Base-by-base conservation (phyloP, 768 basidiomycete species). In the Suillus variegatus region DNA sequence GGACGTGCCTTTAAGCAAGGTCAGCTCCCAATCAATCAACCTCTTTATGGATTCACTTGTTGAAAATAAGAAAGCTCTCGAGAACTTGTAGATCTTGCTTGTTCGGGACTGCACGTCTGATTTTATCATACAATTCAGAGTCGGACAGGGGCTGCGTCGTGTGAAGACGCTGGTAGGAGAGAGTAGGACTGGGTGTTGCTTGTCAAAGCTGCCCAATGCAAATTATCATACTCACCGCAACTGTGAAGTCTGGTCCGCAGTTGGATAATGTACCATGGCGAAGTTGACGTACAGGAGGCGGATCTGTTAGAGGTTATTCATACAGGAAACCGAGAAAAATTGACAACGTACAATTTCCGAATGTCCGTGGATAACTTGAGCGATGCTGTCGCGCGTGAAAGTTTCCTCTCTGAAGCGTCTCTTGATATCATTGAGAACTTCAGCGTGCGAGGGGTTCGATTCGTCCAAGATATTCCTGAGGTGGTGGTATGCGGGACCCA, bases 401-500 rank as follows among this genome's bases (percentile, higher is more conserved):
- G 97, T 99, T 81, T 99, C 97, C 76, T 99, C 95, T 68, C 97
- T 87, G 86, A 99, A 97, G 58, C 97, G 84, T 52, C 90, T 89
- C 83, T 98, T 96, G 82, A 99, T 99, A 74, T 94, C 90, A 77
- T 92, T 92, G 60, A 99, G 82, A 14, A 98, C 96, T 70, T 97
- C 94, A 7, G 93, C 95, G 71, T 99, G 97, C 12, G 87, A 80
- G 3, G 96, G 83, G 76, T 99, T 95, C 52, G 85, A 82, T 78
- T 99, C 97, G 76, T 98, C 89, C 57, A 99, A 81, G 20, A 94
- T 82, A 73, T 93, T 94, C 82, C 88, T 93, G 68, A 99, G 86
- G 52, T 92, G 91, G 60, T 96, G 85, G 76, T 99, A 99, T 14
- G 95, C 87, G 12, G 91, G 82, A 32, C 97, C 97, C 28, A 99